These are phyloP conservation scores for Chrysochromulina parva DNA, from an alignment of 78 protist genomes.

Conservation along the genomic window DNA sequence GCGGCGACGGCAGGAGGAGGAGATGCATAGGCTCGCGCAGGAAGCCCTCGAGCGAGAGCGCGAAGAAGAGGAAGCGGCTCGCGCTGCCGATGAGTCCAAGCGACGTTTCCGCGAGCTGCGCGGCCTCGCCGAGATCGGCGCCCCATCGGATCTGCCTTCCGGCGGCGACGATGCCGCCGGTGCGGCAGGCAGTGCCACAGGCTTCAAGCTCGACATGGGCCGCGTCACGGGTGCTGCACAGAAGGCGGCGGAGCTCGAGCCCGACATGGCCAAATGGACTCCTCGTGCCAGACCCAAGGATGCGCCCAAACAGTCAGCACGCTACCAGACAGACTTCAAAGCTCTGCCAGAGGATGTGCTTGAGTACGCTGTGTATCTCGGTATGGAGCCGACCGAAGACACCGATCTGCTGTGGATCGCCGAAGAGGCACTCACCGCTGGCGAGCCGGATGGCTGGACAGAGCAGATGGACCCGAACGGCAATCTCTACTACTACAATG, in stretches of 20 bases:
- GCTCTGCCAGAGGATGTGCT: not conserved
- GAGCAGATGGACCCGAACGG: not conserved
- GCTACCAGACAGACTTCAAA: not conserved
- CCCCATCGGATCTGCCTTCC: too few species aligned
- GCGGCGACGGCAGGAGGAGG: not conserved
- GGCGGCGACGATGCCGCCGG: not conserved
- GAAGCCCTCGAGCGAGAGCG: not conserved
- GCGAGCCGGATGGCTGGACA: slow-evolving; percentile 3
- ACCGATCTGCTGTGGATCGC: slow-evolving; percentile 36
- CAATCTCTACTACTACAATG: slow-evolving; percentile 3
- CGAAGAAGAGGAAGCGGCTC: not conserved
- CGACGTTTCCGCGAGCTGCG: too few species aligned
- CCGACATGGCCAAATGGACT: not conserved
- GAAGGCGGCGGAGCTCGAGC: not conserved
- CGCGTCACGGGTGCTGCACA: not conserved
- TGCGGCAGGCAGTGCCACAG: not conserved
- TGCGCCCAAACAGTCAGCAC: not conserved
- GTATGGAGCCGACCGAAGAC: slow-evolving; percentile 1
- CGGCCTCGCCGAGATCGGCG: too few species aligned
- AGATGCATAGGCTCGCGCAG: not conserved
- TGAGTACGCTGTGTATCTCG: not conserved
- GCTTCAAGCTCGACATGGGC: not conserved
- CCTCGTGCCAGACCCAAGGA: not conserved
- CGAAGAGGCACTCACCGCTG: not conserved
- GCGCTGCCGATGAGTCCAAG: too few species aligned